Conservation (phyloP, 306 rosid species). For the Hippophae tibetana region DNA sequence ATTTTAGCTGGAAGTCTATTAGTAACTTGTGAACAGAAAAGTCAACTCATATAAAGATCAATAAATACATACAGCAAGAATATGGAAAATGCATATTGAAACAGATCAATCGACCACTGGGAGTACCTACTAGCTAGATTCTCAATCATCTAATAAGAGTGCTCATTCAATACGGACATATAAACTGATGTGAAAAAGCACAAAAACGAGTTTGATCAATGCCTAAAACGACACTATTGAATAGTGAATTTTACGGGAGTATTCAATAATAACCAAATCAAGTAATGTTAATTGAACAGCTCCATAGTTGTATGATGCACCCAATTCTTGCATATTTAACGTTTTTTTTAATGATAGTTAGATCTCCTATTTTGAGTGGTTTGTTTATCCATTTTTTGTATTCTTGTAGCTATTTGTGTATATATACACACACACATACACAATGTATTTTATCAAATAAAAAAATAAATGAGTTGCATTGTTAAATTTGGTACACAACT, state of each 20-base stretch:
- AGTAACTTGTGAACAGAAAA: not conserved
- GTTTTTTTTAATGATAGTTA: no score
- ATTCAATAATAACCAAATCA: no score
- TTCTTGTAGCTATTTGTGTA: no score
- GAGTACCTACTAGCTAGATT: not conserved
- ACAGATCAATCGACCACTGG: not conserved
- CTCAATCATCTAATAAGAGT: not conserved
- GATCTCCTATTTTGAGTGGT: no score
- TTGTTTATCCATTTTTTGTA: no score
- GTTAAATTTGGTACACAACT: not conserved
- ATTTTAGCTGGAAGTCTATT: not conserved
- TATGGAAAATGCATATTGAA: not conserved
- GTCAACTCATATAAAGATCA: not conserved
- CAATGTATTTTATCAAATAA: no score
- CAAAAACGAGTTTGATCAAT: slow-evolving; percentile 6
- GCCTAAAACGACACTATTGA: slow-evolving; percentile 8
- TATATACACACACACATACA: no score
- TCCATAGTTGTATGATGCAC: no score
- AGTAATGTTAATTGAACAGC: no score
- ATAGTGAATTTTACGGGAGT: not conserved
- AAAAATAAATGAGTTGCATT: no score
- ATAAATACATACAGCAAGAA: not conserved
- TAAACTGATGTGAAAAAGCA: slow-evolving; percentile 1
- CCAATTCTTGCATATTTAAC: no score
- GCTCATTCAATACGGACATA: not conserved